Conservation (phyloP, 140 eudicot species). For the Cichorium intybus region DNA sequence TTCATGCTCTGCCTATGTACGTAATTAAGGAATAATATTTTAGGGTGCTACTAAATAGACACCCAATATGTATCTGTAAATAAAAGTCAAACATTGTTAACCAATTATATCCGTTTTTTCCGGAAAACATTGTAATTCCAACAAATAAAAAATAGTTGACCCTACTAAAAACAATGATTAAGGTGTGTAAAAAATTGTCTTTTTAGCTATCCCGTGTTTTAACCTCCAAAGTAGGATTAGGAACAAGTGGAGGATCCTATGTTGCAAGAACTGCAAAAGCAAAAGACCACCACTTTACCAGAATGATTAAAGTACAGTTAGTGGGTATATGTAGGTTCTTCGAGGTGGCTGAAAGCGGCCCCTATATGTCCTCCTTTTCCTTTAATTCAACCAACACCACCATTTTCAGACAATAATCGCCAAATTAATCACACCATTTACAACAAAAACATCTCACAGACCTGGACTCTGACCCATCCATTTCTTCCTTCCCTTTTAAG, state of each 20-base stretch:
- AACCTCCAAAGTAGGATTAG: background rate
- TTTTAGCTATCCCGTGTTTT: no score
- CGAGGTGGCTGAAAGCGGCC: background rate
- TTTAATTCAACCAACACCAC: background rate
- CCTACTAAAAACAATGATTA: no score
- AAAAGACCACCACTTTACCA: conserved; percentile 7
- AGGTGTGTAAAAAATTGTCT: no score
- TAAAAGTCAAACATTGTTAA: no score
- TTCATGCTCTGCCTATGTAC: background rate
- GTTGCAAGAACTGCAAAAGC: conserved; percentile 4
- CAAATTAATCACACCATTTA: background rate
- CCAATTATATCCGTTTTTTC: no score
- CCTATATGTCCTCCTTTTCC: background rate
- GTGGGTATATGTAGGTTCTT: background rate
- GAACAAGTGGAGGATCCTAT: conserved; percentile 13
- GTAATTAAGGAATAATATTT: background rate
- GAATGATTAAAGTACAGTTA: conserved; percentile 7
- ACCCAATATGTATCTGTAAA: no score
- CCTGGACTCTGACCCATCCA: no score
- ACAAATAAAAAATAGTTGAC: no score
- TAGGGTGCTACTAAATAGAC: no score
- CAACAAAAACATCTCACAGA: background rate
- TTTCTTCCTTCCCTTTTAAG: background rate
- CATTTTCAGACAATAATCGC: background rate
- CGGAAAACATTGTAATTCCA: no score